Conservation (phyloP, 495 filamentous ascomycete species). For the Talaromyces proteolyticus region DNA sequence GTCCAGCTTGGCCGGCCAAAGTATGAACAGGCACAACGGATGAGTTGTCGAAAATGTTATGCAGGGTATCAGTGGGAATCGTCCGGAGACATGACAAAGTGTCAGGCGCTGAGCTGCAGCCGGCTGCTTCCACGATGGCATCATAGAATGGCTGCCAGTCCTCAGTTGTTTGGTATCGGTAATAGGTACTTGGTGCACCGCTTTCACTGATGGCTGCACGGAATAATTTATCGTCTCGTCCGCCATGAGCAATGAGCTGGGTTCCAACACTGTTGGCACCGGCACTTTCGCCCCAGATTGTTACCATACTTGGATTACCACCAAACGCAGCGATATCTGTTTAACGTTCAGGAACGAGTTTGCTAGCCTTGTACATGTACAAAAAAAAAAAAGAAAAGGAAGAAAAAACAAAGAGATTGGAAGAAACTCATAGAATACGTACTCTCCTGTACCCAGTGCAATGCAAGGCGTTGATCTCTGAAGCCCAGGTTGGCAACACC, state of each 20-base stretch:
- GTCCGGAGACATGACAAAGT: slow-evolving; percentile 28
- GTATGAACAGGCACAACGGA: no score
- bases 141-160: slow-evolving; percentile 28
- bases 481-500: slow-evolving; percentile 54
- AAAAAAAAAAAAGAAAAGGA: no score
- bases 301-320: slow-evolving; percentile 52
- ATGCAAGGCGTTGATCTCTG: slow-evolving; percentile 52
- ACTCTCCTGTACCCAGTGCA: slow-evolving; percentile 57
- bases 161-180: slow-evolving; percentile 17
- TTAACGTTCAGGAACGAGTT: no score
- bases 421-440: no score
- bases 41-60: slow-evolving; percentile 21
- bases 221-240: slow-evolving; percentile 43
- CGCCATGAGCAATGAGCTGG: slow-evolving; percentile 39
- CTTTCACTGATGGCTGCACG: slow-evolving; percentile 44
- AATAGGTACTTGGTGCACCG: slow-evolving; percentile 21
- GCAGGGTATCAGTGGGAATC: slow-evolving; percentile 24
- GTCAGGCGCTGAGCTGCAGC: slow-evolving; percentile 20
- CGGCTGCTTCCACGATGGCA: slow-evolving; percentile 22
- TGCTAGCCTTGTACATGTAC: no score
- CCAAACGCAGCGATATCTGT: slow-evolving; percentile 49
- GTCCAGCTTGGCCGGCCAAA: no score
- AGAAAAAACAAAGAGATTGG: no score
- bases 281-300: slow-evolving; percentile 58
- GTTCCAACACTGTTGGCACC: slow-evolving; percentile 40